A percentile compares a stretch with the other conserved stretches of the same genome.
Evolutionary conservation across 257 asterid genomes (phyloP).

Genomic region (Ehretia macrophylla): DNA sequence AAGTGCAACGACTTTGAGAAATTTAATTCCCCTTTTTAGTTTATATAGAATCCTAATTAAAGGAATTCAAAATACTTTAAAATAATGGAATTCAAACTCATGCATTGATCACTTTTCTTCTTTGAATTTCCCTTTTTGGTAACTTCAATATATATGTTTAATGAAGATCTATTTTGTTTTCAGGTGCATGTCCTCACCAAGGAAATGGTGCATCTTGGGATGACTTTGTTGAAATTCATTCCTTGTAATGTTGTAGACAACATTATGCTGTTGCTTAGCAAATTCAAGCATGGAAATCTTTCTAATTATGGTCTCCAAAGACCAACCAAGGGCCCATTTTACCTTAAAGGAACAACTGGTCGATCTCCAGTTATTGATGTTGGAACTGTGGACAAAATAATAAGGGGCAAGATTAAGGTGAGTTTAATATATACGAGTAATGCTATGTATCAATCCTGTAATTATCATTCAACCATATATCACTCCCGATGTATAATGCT

Average conservation of each 20-base stretch:
- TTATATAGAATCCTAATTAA: too few relatives aligned
- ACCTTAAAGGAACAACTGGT: slow-evolving; percentile 28
- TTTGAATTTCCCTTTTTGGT: not conserved
- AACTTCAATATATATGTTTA: not conserved
- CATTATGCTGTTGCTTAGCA: slow-evolving; percentile 7
- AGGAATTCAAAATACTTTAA: too few relatives aligned
- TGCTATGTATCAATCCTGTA: too few relatives aligned
- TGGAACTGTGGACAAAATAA: slow-evolving; percentile 43
- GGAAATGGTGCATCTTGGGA: slow-evolving; percentile 36
- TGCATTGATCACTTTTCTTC: too few relatives aligned
- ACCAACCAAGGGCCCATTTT: slow-evolving; percentile 50
- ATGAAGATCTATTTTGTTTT: not conserved
- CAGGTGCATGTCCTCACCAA: slow-evolving; percentile 46
- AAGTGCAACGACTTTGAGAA: too few relatives aligned
- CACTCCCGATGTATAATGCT: too few relatives aligned
- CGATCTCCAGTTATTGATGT: slow-evolving; percentile 55
- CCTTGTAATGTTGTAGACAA: slow-evolving; percentile 30
- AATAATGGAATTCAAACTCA: too few relatives aligned
- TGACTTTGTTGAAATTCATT: slow-evolving; percentile 24
- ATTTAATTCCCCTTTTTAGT: too few relatives aligned
- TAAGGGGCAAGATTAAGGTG: slow-evolving; percentile 32
- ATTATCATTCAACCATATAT: not conserved
- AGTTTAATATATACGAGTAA: not conserved
- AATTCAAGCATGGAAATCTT: slow-evolving; percentile 28
- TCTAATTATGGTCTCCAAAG: slow-evolving; percentile 31